Evolutionary conservation across 2,329 filamentous ascomycete species (phyloP), one percentile per base, ranked within the genome.

Genomic region (Hypoxylon sp.): DNA sequence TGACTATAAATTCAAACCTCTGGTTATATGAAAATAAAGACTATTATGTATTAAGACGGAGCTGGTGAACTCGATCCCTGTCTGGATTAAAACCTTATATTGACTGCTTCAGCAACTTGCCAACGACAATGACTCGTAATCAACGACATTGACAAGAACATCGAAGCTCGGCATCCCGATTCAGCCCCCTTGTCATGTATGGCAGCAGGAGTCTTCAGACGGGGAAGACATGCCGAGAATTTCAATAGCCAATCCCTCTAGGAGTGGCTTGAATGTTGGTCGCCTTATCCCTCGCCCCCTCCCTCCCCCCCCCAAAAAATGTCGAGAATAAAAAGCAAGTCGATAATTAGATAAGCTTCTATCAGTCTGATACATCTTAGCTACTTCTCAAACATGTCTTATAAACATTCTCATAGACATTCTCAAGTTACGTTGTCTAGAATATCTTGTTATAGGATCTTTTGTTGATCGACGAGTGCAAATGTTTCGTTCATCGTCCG

Each of bases 281-380:
- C 35, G 39, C 63, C 63, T 63, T 60, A 47, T 24, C 52, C 47
- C 22, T 48, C 52, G 22, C 39, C 19, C 19, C 19, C 19, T 22
- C 19, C 19, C 19, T 22, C 19, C 1, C 19, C 19, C 19, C 19
- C 19, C 59, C 22, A 44, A 57, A 63, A 19, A 60, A 51, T 50
- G 39, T 47, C 35, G 11, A 50, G 39, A 6, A 50, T 14, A 57
- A 67, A 70, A 67, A 63, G 63, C 60, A 67, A 64, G n/a, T 64
- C 22, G 24, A 44, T 17, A 11, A 35, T 14, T 22, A 17, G 33
- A 31, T 35, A 48, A 50, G 35, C 11, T 3, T 35, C 44, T 17
- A 44, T n/a, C 26, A 39, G 46, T 39, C 37, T 58, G n/a, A 26
- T 37, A 55, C 35, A 19, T 37, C 50, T 58, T 19, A 33, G 44